Conservation (phyloP, 163 green algal genomes). For the Prototheca stagnorum region DNA sequence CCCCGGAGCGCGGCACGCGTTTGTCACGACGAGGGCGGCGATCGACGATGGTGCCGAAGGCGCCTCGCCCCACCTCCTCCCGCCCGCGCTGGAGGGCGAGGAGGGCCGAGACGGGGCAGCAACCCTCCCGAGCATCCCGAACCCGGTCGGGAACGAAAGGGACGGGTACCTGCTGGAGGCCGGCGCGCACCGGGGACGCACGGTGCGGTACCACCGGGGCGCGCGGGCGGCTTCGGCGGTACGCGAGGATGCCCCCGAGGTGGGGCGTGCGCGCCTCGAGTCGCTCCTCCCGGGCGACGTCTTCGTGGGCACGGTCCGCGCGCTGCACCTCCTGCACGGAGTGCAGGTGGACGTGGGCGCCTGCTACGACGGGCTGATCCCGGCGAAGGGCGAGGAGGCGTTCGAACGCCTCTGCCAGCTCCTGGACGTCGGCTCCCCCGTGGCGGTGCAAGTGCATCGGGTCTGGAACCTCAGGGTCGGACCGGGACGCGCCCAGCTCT, state of each 20-base stretch:
- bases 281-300: neutral
- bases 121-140: too few species aligned
- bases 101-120: too few species aligned
- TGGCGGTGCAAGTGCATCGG: constrained; percentile 7
- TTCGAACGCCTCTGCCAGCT: constrained; percentile 2
- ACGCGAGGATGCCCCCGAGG: neutral
- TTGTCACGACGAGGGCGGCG: too few species aligned
- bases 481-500: too few species aligned
- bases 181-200: neutral
- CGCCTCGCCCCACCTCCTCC: too few species aligned
- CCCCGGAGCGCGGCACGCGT: too few species aligned
- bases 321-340: neutral
- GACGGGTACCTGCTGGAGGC: neutral
- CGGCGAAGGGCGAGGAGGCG: neutral
- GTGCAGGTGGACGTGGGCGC: constrained; percentile 25
- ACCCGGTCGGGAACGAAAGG: neutral
- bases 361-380: constrained; percentile 18
- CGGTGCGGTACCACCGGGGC: neutral
- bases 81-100: too few species aligned
- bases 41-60: too few species aligned
- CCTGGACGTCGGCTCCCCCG: neutral
- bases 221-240: neutral
- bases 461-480: constrained; percentile 7
- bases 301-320: too few species aligned
- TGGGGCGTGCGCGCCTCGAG: neutral